These are phyloP conservation scores for Aureobasidium sp. DNA, from an alignment of 2,329 filamentous ascomycete species.

Conservation along the genomic window DNA sequence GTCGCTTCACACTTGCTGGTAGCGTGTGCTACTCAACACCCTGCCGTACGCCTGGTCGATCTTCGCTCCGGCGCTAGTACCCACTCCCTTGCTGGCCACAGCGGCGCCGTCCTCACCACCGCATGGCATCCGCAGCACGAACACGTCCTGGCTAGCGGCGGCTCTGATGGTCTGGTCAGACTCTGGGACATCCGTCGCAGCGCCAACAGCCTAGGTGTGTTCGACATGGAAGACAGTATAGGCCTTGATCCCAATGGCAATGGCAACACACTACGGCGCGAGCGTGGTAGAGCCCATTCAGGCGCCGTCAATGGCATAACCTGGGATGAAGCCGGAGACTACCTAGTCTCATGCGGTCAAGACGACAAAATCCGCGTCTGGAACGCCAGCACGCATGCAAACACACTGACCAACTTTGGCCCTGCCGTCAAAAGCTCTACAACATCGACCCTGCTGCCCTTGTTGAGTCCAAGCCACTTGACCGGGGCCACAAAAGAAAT, in stretches of 20 bases:
- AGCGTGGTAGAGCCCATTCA: conserved; percentile 56
- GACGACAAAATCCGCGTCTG: conserved; percentile 82
- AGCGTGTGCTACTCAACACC: conserved; percentile 81
- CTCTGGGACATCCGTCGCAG: conserved; percentile 84
- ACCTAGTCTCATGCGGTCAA: conserved; percentile 73
- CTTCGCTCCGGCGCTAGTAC: conserved; percentile 69
- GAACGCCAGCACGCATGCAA: conserved; percentile 72
- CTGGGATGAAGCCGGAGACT: conserved; percentile 74
- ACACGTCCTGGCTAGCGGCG: conserved; percentile 73
- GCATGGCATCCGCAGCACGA: conserved; percentile 78
- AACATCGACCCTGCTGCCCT: conserved; percentile 35
- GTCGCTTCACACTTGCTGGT: conserved; percentile 69
- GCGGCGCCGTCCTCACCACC: conserved; percentile 50
- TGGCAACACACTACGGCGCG: conserved; percentile 35
- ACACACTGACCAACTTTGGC: conserved; percentile 83
- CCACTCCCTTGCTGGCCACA: conserved; percentile 45
- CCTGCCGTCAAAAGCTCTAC: conserved; percentile 66
- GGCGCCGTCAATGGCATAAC: conserved; percentile 77
- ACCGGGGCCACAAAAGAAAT: conserved; percentile 54
- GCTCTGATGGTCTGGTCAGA: conserved; percentile 74
- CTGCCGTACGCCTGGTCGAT: conserved; percentile 76
- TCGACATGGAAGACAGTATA: conserved; percentile 75
- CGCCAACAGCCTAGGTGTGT: conserved; percentile 64
- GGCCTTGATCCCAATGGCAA: conserved; percentile 33
- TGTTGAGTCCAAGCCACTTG: conserved; percentile 54